Evolutionary conservation across 2,329 filamentous ascomycete genomes (phyloP), one percentile per base, ranked within the genome.

Genomic region (Colletotrichum lini): DNA sequence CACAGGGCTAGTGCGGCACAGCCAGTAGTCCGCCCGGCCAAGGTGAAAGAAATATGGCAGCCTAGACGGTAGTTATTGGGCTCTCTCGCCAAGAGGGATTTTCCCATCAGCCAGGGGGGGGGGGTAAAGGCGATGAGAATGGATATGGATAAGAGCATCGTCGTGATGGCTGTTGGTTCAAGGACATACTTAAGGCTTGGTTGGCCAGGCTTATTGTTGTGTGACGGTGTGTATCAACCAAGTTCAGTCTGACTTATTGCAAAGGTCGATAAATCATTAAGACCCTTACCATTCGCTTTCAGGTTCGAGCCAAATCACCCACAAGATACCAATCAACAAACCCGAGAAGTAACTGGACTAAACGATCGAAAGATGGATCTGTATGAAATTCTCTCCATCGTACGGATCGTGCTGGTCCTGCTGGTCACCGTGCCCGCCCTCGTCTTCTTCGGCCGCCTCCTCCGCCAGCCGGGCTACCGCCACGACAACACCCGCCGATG

Each of bases 401-500:
- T 53, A 12, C 45, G 56, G 16, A 53, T 18, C 9, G 47, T 66
- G 10, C 8, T 52, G 16, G 13, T 45, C 21, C 30, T 23, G 13
- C 23, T 68, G 4, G 59, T 49, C 0, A 2, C 49, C 18, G 40
- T 64, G 13, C 59, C 59, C 1, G 52, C 50, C 18, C 12, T 68
- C 21, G 21, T 13, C 9, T 21, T 68, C 16, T 64, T 50, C 6
- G 35, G 18, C 12, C 59, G 35, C 23, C 18, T 64, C 21, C 8
- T 64, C 21, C 58, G 65, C 21, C 64, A 49, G 35, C 65, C 65
- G 3, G 65, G 65, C 0, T 56, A 56, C 18, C 42, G 18, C 5
- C 65, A 64, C 26, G 65, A 68, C 0, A 40, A 61, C 18, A 68
- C 59, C 18, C 65, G 65, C 42, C 60, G 59, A 49, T 68, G 65